These are phyloP conservation scores for Bolboschoenus planiculmis DNA, from an alignment of 176 grass and related monocot species.

Conservation along the genomic window DNA sequence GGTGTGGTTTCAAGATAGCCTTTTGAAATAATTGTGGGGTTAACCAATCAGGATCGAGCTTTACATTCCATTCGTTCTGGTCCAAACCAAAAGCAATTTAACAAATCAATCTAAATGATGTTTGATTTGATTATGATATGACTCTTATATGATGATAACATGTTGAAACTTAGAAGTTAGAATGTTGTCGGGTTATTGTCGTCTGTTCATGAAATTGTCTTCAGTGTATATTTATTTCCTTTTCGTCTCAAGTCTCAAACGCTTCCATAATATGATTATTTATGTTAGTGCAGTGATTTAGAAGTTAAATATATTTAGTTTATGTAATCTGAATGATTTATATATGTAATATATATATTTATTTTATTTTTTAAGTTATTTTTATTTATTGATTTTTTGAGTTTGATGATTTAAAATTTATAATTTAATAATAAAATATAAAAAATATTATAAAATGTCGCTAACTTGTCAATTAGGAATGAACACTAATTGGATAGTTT, in stretches of 20 bases:
- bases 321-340: no score
- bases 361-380: not conserved
- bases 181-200: not conserved
- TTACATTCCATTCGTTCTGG: not conserved
- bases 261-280: not conserved
- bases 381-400: not conserved
- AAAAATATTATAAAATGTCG: no score
- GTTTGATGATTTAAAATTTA: not conserved
- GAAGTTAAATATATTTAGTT: no score
- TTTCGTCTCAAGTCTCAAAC: not conserved
- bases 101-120: not conserved
- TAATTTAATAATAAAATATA: not conserved
- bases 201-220: not conserved
- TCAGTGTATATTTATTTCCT: not conserved
- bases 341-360: no score
- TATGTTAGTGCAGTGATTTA: no score
- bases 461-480: no score
- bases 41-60: not conserved
- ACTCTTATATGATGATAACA: not conserved
- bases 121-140: not conserved
- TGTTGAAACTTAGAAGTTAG: not conserved
- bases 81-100: not conserved
- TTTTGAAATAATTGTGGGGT: not conserved
- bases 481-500: no score
- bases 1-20: not conserved